These are phyloP conservation scores for Rhizopogon sp. DNA, from an alignment of 768 basidiomycete species.

Conservation along the genomic window DNA sequence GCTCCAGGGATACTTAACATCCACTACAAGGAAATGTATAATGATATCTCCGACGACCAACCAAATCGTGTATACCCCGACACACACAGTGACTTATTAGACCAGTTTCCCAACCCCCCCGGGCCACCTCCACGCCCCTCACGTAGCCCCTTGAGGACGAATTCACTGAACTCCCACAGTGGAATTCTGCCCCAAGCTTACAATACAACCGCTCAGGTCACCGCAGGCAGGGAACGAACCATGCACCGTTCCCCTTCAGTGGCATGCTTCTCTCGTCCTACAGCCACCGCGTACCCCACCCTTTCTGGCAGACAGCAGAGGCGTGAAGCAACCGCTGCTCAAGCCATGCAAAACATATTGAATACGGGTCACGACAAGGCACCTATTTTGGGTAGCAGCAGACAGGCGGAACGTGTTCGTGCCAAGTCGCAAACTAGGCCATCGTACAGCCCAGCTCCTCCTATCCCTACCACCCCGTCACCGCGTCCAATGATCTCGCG, in stretches of 20 bases:
- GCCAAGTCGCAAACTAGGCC: not conserved
- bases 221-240: not conserved
- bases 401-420: slow-evolving; percentile 2
- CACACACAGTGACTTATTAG: slow-evolving; percentile 1
- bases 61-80: not conserved
- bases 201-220: not conserved
- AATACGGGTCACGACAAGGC: not conserved
- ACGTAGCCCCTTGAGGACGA: slow-evolving; percentile 1
- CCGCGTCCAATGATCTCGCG: not conserved
- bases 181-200: not conserved
- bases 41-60: not conserved
- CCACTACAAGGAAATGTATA: not conserved
- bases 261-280: slow-evolving; percentile 6
- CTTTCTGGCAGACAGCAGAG: not conserved
- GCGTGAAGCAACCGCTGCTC: not conserved
- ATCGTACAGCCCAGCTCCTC: not conserved
- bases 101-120: slow-evolving; percentile 5
- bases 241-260: slow-evolving; percentile 5
- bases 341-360: not conserved
- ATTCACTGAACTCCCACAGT: not conserved
- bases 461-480: not conserved
- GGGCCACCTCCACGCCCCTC: slow-evolving; percentile 2
- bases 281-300: slow-evolving; percentile 1
- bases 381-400: not conserved
- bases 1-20: not conserved